A percentile compares a stretch with the other conserved stretches of the same genome.
phyloP scores from a whole-genome alignment of 176 grass and related monocot genomes.

The Oropetium thomaeum region DNA sequence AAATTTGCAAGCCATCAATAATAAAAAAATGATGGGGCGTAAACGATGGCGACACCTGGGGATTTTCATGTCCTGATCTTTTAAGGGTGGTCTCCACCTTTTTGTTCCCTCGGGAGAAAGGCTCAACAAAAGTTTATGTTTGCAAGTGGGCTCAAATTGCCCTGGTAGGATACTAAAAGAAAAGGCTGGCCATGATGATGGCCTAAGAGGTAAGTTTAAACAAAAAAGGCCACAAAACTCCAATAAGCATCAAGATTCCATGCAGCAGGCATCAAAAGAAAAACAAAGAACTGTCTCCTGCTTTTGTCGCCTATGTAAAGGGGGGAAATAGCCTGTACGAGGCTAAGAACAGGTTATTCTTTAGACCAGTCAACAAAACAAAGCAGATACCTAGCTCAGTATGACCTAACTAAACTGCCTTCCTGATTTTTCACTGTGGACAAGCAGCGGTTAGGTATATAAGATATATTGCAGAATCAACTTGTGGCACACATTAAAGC shows the following conservation, averaged over 20 bases:
- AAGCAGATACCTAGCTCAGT: constrained; percentile 37
- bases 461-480: constrained; percentile 18
- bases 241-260: constrained; percentile 55
- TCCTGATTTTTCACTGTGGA: constrained; percentile 17
- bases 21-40: constrained; percentile 34
- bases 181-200: constrained; percentile 45
- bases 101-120: constrained; percentile 52
- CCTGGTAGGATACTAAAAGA: constrained; percentile 48
- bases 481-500: constrained; percentile 31
- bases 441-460: constrained; percentile 9
- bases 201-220: constrained; percentile 41
- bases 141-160: constrained; percentile 42
- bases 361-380: constrained; percentile 32
- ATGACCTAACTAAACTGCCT: constrained; percentile 37
- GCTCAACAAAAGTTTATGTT: constrained; percentile 36
- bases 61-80: constrained; percentile 64
- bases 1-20: constrained; percentile 11
- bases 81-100: constrained; percentile 48
- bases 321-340: constrained; percentile 7
- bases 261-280: constrained; percentile 32
- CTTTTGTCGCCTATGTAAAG: constrained; percentile 39
- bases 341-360: constrained; percentile 36
- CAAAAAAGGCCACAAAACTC: constrained; percentile 41
- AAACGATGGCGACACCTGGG: constrained; percentile 45
- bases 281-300: constrained; percentile 37